phyloP scores from a whole-genome alignment of 306 rosid genomes.

The Mimosa bimucronata region DNA sequence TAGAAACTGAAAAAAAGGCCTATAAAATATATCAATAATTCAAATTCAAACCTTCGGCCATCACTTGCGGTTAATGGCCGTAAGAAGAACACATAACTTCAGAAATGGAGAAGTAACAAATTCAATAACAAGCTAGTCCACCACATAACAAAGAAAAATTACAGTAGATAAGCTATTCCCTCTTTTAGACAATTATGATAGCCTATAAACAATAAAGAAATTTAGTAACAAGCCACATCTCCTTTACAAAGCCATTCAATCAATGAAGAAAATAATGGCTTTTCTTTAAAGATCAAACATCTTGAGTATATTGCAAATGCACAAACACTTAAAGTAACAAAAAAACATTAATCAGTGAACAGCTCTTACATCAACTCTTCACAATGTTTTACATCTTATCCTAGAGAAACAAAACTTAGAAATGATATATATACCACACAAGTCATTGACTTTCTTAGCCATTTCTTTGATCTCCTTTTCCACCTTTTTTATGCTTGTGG shows the following conservation, averaged over 20 bases:
- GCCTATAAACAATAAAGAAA: neutral
- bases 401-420: neutral
- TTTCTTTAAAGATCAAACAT: neutral
- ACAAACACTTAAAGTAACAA: slow-evolving; percentile 3
- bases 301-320: neutral
- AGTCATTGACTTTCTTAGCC: slow-evolving; percentile 86
- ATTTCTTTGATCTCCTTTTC: slow-evolving; percentile 81
- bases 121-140: neutral
- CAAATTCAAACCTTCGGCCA: neutral
- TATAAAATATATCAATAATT: slow-evolving; percentile 14
- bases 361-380: neutral
- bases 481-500: slow-evolving; percentile 63
- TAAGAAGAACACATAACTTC: slow-evolving; percentile 14
- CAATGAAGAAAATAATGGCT: slow-evolving; percentile 9
- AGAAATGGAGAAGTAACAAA: neutral
- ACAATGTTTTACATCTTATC: slow-evolving; percentile 4
- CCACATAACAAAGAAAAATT: neutral
- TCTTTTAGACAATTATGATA: no score
- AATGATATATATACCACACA: slow-evolving; percentile 58
- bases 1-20: slow-evolving; percentile 4
- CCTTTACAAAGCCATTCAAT: neutral
- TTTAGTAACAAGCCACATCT: slow-evolving; percentile 4
- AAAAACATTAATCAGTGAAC: neutral
- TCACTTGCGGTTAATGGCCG: neutral
- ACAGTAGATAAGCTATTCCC: neutral